phyloP scores from a whole-genome alignment of 345 rosid genomes.

The Brassica napus region DNA sequence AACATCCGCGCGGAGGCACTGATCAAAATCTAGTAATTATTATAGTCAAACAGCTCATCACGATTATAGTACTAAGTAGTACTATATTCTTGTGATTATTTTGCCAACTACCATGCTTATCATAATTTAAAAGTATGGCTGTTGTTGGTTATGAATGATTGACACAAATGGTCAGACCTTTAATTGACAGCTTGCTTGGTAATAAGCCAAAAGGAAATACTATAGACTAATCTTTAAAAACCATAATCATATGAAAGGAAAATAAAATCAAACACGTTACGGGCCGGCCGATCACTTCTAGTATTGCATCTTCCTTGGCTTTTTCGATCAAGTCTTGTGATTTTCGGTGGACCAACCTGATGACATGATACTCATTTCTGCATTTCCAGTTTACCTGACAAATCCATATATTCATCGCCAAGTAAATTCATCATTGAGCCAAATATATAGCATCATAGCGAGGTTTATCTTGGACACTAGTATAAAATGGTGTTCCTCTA shows the following conservation, averaged over 20 bases:
- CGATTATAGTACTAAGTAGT: background rate
- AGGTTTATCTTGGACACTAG: background rate
- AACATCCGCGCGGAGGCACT: no score
- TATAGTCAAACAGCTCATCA: constrained; percentile 15
- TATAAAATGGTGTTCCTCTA: background rate
- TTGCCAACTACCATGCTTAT: constrained; percentile 14
- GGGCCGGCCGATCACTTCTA: background rate
- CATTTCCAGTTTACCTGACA: background rate
- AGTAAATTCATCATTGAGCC: background rate
- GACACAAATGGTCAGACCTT: constrained; percentile 1
- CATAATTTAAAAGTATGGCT: background rate
- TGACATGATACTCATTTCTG: background rate
- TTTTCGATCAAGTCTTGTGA: background rate
- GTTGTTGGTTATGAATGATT: constrained; percentile 19
- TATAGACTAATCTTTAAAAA: background rate
- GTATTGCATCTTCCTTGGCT: background rate
- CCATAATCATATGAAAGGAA: background rate
- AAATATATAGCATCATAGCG: background rate
- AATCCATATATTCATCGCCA: background rate
- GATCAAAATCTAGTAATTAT: background rate
- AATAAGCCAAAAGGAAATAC: background rate
- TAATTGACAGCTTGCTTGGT: background rate
- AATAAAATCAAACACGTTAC: background rate
- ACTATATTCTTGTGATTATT: constrained; percentile 7
- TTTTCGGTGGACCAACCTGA: background rate